Evolutionary conservation across 2,329 filamentous ascomycete genomes (phyloP).

Genomic region (Chrysoporthe austroafricana): DNA sequence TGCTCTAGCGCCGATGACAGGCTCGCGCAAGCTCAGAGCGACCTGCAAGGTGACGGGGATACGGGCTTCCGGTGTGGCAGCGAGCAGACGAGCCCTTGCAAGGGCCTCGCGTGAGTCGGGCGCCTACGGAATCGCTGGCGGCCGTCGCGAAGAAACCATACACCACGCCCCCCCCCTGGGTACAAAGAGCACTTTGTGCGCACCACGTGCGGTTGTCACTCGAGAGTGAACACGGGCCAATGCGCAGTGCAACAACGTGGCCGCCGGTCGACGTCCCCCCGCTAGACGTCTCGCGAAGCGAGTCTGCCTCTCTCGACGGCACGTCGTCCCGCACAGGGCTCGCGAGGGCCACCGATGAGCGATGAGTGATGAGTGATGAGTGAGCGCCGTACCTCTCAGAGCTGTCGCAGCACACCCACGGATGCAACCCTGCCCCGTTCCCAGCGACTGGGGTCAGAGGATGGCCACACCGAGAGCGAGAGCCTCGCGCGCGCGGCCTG

Average conservation of each 20-base stretch:
- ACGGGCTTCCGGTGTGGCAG: constrained; percentile 9
- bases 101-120: constrained; percentile 15
- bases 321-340: background rate
- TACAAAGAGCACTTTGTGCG: background rate
- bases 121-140: constrained; percentile 22
- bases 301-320: background rate
- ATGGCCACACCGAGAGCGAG: constrained; percentile 10
- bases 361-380: background rate
- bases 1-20: constrained; percentile 3
- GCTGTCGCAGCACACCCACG: constrained; percentile 8
- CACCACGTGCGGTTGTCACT: background rate
- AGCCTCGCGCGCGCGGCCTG: constrained; percentile 1
- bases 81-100: constrained; percentile 11
- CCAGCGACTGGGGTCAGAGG: background rate
- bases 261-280: no score
- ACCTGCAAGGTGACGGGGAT: constrained; percentile 16
- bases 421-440: constrained; percentile 10
- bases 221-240: no score
- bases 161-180: background rate
- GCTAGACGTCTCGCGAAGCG: no score
- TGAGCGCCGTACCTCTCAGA: background rate
- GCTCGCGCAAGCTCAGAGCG: background rate
- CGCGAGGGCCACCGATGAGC: background rate
- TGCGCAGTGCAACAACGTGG: no score
- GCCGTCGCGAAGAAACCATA: constrained; percentile 10